Conservation (phyloP, 257 asterid genomes). For the Penstemon barbatus region DNA sequence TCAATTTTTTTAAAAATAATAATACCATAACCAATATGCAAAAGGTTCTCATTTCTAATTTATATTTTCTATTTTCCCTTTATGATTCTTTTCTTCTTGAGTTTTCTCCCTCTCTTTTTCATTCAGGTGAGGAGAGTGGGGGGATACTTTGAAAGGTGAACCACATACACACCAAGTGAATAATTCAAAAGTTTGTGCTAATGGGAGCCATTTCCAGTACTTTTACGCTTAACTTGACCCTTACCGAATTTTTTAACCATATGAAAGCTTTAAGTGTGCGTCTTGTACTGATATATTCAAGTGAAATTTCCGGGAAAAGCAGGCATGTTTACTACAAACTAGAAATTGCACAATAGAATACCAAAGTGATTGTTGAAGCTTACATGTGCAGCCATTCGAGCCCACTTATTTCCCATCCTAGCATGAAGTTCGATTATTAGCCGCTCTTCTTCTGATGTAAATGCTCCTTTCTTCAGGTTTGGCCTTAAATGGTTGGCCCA, state of each 20-base stretch:
- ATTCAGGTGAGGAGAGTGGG: neutral
- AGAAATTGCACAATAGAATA: constrained; percentile 14
- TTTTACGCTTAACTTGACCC: constrained; percentile 10
- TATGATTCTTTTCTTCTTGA: neutral
- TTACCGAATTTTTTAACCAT: constrained; percentile 7
- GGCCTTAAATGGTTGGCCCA: constrained; percentile 84
- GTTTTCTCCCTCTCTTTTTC: neutral
- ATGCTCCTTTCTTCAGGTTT: constrained; percentile 67
- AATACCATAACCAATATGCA: neutral
- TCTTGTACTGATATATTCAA: neutral
- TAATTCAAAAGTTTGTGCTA: constrained; percentile 11
- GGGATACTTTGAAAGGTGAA: constrained; percentile 5
- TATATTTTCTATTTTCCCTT: neutral
- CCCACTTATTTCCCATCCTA: constrained; percentile 79
- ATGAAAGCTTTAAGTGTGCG: constrained; percentile 8
- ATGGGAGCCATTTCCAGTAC: constrained; percentile 14
- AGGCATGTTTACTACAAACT: neutral
- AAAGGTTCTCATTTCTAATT: neutral
- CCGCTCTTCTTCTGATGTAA: constrained; percentile 61
- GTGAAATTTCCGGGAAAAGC: neutral
- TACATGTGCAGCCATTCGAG: constrained; percentile 76
- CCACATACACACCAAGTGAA: constrained; percentile 22
- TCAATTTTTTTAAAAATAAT: neutral
- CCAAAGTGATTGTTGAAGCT: constrained; percentile 28
- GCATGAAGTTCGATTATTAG: constrained; percentile 67